Conservation (phyloP, 257 asterid species). For the Solanum chmielewskii region DNA sequence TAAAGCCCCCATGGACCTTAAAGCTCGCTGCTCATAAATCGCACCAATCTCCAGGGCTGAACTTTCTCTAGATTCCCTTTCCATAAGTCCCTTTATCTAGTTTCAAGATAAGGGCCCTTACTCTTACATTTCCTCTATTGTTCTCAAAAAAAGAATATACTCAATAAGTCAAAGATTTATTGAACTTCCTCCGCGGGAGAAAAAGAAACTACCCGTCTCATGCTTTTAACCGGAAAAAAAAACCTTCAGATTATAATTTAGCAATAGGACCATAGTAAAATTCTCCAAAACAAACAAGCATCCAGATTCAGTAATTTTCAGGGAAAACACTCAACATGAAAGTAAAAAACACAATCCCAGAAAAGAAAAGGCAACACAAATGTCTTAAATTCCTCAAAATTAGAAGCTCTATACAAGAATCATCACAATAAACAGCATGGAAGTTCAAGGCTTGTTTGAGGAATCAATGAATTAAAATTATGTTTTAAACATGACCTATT, state of each 20-base stretch:
- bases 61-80: background rate
- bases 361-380: background rate
- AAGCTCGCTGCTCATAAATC: background rate
- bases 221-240: background rate
- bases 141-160: background rate
- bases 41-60: background rate
- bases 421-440: background rate
- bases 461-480: background rate
- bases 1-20: background rate
- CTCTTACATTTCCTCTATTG: background rate
- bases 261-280: background rate
- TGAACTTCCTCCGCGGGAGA: background rate
- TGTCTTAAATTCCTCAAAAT: background rate
- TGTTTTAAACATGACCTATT: background rate
- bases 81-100: background rate
- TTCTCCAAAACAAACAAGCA: background rate
- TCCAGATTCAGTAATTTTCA: background rate
- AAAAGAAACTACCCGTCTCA: background rate
- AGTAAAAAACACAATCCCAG: background rate
- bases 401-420: background rate
- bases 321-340: background rate
- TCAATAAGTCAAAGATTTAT: background rate
- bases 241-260: background rate
- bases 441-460: background rate
- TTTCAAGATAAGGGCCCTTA: background rate